Evolutionary conservation across 805 yeast genomes (phyloP).

Genomic region (Ogataea naganishii): DNA sequence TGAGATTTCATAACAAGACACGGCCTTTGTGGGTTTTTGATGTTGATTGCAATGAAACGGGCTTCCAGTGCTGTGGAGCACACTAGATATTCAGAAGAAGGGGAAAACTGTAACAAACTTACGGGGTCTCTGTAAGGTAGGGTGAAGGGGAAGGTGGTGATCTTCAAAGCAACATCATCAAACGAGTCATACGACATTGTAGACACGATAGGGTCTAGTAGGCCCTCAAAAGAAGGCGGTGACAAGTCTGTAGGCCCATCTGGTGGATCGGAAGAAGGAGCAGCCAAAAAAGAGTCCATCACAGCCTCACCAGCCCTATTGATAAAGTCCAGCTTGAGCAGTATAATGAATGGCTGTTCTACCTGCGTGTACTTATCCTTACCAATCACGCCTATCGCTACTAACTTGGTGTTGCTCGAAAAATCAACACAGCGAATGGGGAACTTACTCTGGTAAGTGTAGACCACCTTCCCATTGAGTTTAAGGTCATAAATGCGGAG

Average conservation of each 20-base stretch:
- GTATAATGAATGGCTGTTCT: slow-evolving; percentile 68
- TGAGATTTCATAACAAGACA: slow-evolving; percentile 61
- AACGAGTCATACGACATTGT: slow-evolving; percentile 5
- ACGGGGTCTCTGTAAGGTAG: slow-evolving; percentile 85
- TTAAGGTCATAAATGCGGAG: slow-evolving; percentile 56
- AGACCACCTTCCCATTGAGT: slow-evolving; percentile 52
- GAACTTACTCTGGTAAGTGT: slow-evolving; percentile 59
- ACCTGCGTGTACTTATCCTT: slow-evolving; percentile 58
- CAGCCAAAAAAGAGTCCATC: slow-evolving; percentile 1
- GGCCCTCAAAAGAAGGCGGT: slow-evolving; percentile 9
- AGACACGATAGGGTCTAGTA: slow-evolving; percentile 8
- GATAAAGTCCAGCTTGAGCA: slow-evolving; percentile 27
- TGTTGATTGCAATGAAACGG: slow-evolving; percentile 65
- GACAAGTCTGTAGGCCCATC: slow-evolving; percentile 1
- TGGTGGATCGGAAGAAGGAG: slow-evolving; percentile 3
- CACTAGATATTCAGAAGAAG: slow-evolving; percentile 59
- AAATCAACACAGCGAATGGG: slow-evolving; percentile 76
- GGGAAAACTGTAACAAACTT: slow-evolving; percentile 62
- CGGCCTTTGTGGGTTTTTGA: slow-evolving; percentile 56
- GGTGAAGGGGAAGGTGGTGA: slow-evolving; percentile 36
- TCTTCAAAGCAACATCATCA: slow-evolving; percentile 5
- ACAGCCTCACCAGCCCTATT: slow-evolving; percentile 4
- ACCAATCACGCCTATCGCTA: slow-evolving; percentile 81
- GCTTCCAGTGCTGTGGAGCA: slow-evolving; percentile 76
- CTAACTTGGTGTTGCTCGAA: slow-evolving; percentile 50